phyloP scores from a whole-genome alignment of 139 green algal genomes.

The Micractinium conductrix region DNA sequence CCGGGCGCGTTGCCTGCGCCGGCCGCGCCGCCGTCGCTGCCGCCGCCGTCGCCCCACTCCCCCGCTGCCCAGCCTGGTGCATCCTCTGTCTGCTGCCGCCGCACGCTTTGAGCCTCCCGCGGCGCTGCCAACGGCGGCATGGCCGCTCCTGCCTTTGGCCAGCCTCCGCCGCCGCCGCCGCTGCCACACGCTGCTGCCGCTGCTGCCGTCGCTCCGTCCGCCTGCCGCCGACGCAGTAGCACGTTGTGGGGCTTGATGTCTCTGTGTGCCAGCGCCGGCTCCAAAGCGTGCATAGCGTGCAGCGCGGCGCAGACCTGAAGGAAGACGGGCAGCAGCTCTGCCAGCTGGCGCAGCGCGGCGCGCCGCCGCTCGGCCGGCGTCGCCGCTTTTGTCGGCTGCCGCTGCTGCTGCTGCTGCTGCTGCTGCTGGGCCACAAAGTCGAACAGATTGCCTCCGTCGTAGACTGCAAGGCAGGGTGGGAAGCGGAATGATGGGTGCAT shows the following conservation, averaged over 20 bases:
- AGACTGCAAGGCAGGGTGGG: slow-evolving; percentile 11
- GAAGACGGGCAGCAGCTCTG: slow-evolving; percentile 51
- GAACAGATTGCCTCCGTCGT: slow-evolving; percentile 59
- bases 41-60: neutral
- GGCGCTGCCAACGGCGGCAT: neutral
- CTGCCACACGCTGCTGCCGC: neutral
- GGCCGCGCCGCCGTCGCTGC: neutral
- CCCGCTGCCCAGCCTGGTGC: neutral
- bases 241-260: slow-evolving; percentile 95
- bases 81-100: neutral
- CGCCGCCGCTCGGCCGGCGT: neutral
- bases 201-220: neutral
- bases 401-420: slow-evolving; percentile 33
- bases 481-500: too few species aligned
- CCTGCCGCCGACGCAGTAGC: slow-evolving; percentile 52
- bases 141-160: too few species aligned
- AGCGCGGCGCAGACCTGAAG: slow-evolving; percentile 70
- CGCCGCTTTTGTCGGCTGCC: neutral
- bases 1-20: neutral
- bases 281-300: slow-evolving; percentile 69
- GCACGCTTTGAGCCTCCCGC: neutral
- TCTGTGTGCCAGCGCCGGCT: slow-evolving; percentile 71
- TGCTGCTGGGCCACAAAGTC: slow-evolving; percentile 55
- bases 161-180: neutral
- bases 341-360: neutral